Evolutionary conservation across 2,329 filamentous ascomycete species (phyloP).

Genomic region (Pestalotiopsis sp.): DNA sequence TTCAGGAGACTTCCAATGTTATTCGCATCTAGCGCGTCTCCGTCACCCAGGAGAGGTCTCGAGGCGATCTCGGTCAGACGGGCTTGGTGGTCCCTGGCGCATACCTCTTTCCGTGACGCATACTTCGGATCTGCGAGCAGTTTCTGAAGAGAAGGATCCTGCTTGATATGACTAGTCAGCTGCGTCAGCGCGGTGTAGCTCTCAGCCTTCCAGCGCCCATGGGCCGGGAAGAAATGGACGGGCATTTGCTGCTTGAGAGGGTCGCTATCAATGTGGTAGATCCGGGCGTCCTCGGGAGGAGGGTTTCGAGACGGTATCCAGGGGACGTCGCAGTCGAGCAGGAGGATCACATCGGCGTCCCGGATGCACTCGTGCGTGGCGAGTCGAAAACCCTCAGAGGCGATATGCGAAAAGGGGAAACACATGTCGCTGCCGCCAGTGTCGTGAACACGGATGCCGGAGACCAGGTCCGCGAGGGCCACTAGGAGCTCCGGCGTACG

Average conservation of each 20-base stretch:
- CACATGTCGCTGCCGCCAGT: constrained; percentile 53
- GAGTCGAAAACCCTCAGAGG: constrained; percentile 48
- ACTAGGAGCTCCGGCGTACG: constrained; percentile 45
- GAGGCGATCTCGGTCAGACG: constrained; percentile 25
- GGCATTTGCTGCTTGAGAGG: constrained; percentile 66
- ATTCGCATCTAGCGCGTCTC: constrained; percentile 22
- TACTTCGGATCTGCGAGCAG: constrained; percentile 31
- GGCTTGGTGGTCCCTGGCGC: constrained; percentile 18
- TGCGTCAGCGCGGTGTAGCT: constrained; percentile 43
- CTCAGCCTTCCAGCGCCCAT: constrained; percentile 52
- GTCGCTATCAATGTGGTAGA: constrained; percentile 68
- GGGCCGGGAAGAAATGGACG: constrained; percentile 57
- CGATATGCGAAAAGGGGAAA: constrained; percentile 34
- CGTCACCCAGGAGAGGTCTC: constrained; percentile 19
- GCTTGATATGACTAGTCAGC: constrained; percentile 25
- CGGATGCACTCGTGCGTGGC: constrained; percentile 58
- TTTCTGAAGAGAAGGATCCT: constrained; percentile 5
- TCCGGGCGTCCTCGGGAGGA: constrained; percentile 55
- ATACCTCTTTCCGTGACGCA: constrained; percentile 14
- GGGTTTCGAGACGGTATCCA: constrained; percentile 68
- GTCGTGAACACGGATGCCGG: constrained; percentile 51
- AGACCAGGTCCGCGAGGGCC: constrained; percentile 45
- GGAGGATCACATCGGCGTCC: constrained; percentile 65
- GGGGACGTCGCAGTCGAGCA: constrained; percentile 70
- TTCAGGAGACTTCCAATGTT: constrained; percentile 26